Evolutionary conservation across 345 rosid species (phyloP).

Genomic region (Erodium maritimum): DNA sequence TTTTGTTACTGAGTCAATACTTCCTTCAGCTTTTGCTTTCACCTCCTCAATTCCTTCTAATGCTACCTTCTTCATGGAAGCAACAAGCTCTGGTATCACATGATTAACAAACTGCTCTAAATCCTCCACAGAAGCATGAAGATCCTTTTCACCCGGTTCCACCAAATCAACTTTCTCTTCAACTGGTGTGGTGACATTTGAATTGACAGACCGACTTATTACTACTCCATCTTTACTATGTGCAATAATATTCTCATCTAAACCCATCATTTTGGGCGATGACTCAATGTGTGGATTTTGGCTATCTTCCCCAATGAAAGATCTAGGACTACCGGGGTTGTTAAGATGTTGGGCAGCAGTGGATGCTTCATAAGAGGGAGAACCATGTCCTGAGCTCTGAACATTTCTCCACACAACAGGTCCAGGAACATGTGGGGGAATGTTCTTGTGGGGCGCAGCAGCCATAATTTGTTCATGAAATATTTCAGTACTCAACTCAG

Average conservation of each 20-base stretch:
- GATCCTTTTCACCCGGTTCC: slow-evolving; percentile 26
- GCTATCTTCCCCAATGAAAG: slow-evolving; percentile 35
- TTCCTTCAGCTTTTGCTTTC: slow-evolving; percentile 46
- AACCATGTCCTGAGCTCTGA: slow-evolving; percentile 40
- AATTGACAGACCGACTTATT: background rate
- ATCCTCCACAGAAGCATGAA: slow-evolving; percentile 5
- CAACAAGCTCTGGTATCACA: slow-evolving; percentile 56
- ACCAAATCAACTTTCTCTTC: slow-evolving; percentile 32
- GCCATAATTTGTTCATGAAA: slow-evolving; percentile 49
- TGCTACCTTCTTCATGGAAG: slow-evolving; percentile 65
- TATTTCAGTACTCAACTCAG: slow-evolving; percentile 44
- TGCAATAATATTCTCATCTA: background rate
- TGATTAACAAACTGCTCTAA: slow-evolving; percentile 25
- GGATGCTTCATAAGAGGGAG: slow-evolving; percentile 39
- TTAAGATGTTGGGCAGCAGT: slow-evolving; percentile 34
- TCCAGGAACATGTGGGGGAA: slow-evolving; percentile 33
- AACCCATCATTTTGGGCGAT: slow-evolving; percentile 35
- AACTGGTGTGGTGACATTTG: background rate
- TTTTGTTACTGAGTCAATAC: slow-evolving; percentile 18
- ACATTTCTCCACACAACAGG: slow-evolving; percentile 57
- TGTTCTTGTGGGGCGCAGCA: slow-evolving; percentile 25
- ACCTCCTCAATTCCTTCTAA: slow-evolving; percentile 69
- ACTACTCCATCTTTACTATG: too few relatives aligned
- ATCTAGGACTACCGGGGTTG: slow-evolving; percentile 36
- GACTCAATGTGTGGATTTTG: slow-evolving; percentile 38